These are phyloP conservation scores for Stephania yunnanensis DNA, from an alignment of 164 flowering plant species.

Conservation along the genomic window DNA sequence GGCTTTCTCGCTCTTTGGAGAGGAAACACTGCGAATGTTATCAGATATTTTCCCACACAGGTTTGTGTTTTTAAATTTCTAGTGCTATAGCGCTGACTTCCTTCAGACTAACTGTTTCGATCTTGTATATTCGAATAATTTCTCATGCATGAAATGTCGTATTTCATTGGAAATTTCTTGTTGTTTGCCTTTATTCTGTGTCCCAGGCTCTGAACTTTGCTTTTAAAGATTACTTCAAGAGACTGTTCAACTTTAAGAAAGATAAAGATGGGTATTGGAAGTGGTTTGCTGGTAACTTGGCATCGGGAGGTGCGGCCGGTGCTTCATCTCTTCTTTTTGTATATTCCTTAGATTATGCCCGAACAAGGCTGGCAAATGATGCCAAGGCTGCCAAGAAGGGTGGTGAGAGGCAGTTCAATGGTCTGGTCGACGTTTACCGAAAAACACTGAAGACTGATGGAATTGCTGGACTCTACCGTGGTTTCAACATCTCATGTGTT, in stretches of 20 bases:
- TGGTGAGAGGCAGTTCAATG: slow-evolving; percentile 47
- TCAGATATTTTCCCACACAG: slow-evolving; percentile 66
- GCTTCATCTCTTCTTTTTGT: slow-evolving; percentile 43
- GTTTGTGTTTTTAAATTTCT: slow-evolving; percentile 15
- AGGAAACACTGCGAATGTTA: slow-evolving; percentile 51
- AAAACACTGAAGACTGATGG: slow-evolving; percentile 48
- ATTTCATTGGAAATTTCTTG: neutral
- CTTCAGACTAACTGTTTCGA: neutral
- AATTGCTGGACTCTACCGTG: slow-evolving; percentile 44
- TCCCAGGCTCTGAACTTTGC: slow-evolving; percentile 50
- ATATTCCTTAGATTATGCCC: slow-evolving; percentile 42
- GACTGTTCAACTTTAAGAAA: slow-evolving; percentile 46
- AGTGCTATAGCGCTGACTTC: neutral
- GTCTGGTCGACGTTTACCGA: slow-evolving; percentile 44
- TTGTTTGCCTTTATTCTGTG: neutral
- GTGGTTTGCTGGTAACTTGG: slow-evolving; percentile 51
- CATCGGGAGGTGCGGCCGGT: slow-evolving; percentile 58
- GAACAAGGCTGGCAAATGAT: slow-evolving; percentile 43
- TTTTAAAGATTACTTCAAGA: slow-evolving; percentile 57
- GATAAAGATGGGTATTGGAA: slow-evolving; percentile 58
- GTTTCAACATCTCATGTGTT: slow-evolving; percentile 46
- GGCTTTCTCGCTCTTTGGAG: slow-evolving; percentile 51
- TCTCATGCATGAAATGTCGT: neutral
- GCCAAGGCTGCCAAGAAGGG: slow-evolving; percentile 46
- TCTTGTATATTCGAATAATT: neutral